A percentile compares a stretch with the other conserved stretches of the same genome.
phyloP scores from a whole-genome alignment of 2,329 filamentous ascomycete species.

The Penicillium corylophilum region DNA sequence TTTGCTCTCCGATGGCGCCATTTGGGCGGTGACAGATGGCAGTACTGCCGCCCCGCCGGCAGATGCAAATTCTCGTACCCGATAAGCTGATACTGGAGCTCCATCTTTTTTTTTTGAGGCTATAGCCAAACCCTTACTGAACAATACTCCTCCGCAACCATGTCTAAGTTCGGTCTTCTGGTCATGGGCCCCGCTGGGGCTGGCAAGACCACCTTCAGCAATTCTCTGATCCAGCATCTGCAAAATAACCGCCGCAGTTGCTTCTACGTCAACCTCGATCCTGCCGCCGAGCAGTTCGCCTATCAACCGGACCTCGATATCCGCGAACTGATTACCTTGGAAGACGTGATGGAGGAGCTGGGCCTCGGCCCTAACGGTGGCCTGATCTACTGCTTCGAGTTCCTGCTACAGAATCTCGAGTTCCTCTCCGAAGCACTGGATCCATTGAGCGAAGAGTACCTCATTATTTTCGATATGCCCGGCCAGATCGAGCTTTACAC shows the following conservation, averaged over 20 bases:
- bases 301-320: constrained; percentile 93
- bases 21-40: constrained; percentile 27
- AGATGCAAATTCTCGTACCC: constrained; percentile 16
- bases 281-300: constrained; percentile 87
- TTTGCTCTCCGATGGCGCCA: constrained; percentile 31
- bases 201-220: constrained; percentile 97
- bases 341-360: constrained; percentile 96
- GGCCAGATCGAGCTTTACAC: constrained; percentile 99
- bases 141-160: constrained; percentile 37
- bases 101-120: neutral
- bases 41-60: constrained; percentile 17
- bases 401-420: constrained; percentile 89
- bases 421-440: constrained; percentile 85
- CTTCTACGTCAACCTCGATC: constrained; percentile 98
- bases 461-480: constrained; percentile 98
- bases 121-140: neutral
- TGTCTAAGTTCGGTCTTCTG: constrained; percentile 93
- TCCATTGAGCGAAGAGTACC: constrained; percentile 84
- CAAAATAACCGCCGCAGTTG: constrained; percentile 86
- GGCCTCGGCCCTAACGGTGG: constrained; percentile 87
- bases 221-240: constrained; percentile 87
- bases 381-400: constrained; percentile 95
- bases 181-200: constrained; percentile 96
- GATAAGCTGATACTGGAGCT: constrained; percentile 19
- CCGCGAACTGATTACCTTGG: constrained; percentile 87